Evolutionary conservation across 2,329 filamentous ascomycete species (phyloP), one percentile per base, ranked within the genome.

Genomic region (Septoria petroselini): DNA sequence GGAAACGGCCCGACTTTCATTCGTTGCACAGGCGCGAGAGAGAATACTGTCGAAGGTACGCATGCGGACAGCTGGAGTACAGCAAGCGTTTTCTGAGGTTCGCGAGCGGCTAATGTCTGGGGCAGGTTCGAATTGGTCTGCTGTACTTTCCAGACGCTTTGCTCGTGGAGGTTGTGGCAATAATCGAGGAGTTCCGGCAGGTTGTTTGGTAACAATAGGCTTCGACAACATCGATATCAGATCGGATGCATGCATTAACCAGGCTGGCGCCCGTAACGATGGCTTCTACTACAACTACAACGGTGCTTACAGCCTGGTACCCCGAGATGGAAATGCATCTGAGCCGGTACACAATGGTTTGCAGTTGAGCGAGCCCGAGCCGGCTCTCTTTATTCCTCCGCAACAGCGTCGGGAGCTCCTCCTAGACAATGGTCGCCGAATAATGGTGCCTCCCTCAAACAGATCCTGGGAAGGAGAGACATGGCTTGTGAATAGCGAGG

Each of bases 361-460:
- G 12, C 23, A 19, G 11, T 23, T n/a, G n/a, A n/a, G n/a, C n/a
- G n/a, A n/a, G n/a, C n/a, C n/a, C n/a, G n/a, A n/a, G n/a, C n/a
- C n/a, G n/a, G n/a, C n/a, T n/a, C 38, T 25, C 4, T 41, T 23
- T 7, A 41, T 41, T 17, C 18, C 38, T 14, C 38, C 38, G 5
- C 19, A 23, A 23, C 19, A 27, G 25, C 18, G 38, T 14, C 38
- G 38, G 15, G 38, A 41, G 21, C 23, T 41, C 6, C 18, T 41
- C 19, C 38, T 41, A 8, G 38, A 41, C n/a, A 27, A 27, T 41
- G 38, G 38, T 9, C 18, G 25, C 18, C 38, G 27, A 25, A 23
- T 41, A 18, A 41, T 41, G 19, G 38, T 41, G 38, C 19, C 38
- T 25, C 38, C 38, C 9, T 14, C 38, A 41, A 14, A 41, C 15